A percentile compares a stretch with the other conserved stretches of the same genome.
Conservation (phyloP, 169 alveolate species). For the Plasmodium berghei region DNA sequence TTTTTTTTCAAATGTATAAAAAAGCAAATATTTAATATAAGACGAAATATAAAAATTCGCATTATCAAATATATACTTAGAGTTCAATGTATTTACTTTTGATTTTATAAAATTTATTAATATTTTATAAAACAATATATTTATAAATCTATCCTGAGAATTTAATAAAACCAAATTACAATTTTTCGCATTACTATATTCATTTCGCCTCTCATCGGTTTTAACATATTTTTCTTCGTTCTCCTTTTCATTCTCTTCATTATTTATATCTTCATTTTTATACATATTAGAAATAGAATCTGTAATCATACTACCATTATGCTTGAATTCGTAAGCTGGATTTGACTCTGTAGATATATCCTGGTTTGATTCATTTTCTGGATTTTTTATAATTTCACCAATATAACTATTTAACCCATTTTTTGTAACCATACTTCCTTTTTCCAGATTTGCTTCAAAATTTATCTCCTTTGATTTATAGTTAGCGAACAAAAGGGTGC, state of each 20-base stretch:
- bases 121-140: slow-evolving; percentile 54
- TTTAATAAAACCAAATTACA: slow-evolving; percentile 46
- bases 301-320: background rate
- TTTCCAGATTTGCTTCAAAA: background rate
- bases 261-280: background rate
- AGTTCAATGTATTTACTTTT: slow-evolving; percentile 37
- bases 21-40: slow-evolving; percentile 39
- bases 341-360: no score
- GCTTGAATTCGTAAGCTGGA: no score
- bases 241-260: background rate
- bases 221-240: background rate
- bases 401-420: background rate
- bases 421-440: background rate
- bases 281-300: background rate
- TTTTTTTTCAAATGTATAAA: slow-evolving; percentile 33
- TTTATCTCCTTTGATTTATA: slow-evolving; percentile 18
- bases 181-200: slow-evolving; percentile 13
- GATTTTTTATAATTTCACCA: background rate
- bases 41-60: slow-evolving; percentile 42
- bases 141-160: slow-evolving; percentile 52
- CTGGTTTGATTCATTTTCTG: no score
- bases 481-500: slow-evolving; percentile 20
- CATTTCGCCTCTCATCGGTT: background rate
- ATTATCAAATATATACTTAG: slow-evolving; percentile 43
- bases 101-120: slow-evolving; percentile 42